Base-by-base conservation (phyloP, 140 eudicot genomes). In the Erigeron philadelphicus region DNA sequence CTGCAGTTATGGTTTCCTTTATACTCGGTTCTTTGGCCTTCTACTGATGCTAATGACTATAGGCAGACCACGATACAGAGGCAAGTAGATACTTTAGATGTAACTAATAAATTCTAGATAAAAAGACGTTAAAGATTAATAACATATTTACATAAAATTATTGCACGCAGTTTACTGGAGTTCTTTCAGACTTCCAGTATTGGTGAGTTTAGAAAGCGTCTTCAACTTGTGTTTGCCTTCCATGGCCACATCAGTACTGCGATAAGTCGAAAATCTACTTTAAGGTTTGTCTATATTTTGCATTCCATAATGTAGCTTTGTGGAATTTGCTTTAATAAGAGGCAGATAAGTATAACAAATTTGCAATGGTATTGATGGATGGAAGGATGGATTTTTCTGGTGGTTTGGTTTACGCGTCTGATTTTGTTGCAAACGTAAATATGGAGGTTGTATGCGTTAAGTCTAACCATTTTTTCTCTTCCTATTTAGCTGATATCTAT, bases 1-100 rank as follows among this genome's bases (percentile, higher is more conserved):
- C 57, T 72, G 79, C 94, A 90, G 97, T 80, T 94, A 52, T 94
- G 97, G 99, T 94, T 94, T 76, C 95, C 99, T 4, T 75, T 94
- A 61, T 89, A 89, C 78, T 72, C 90, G 1, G 86, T 94, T 61
- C 84, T 94, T 74, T 87, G 75, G 18, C 84, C 66, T 40, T 61
- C 83, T 61, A 69, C 82, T 19, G 84, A 85, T 72, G 38, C 64
- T 7, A 76, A 73, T 64, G 85, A 76, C 68, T 83, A 86, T 72
- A 77, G 64, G 63, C 76, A 72, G 52, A 57, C 89, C 54, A 93
- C 87, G 8, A 81, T 85, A 58, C 79, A 79, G 72, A 94, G 99
- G 97, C 78, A 83, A 56, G 93, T 83, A 72, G 18, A 54, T 46
- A 35, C 48, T 19, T 79, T 41, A 49, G 21, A 53, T 68, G 42